A percentile compares a stretch with the other conserved stretches of the same genome.
phyloP scores from a whole-genome alignment of 148 eudicot species.

The Amaranthus hypochondriacus region DNA sequence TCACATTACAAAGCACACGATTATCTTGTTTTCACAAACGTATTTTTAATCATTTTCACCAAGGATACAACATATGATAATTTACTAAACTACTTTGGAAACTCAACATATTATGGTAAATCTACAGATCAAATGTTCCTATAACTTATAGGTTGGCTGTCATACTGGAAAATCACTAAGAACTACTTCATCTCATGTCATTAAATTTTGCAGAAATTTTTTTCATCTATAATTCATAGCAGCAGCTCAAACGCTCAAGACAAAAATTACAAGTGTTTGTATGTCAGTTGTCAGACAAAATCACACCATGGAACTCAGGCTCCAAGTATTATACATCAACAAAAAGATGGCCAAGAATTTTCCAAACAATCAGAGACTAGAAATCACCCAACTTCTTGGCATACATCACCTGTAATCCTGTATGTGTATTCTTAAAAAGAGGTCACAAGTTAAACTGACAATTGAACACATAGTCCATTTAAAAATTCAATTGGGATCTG shows the following conservation, averaged over 20 bases:
- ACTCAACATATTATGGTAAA: neutral
- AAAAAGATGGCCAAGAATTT: neutral
- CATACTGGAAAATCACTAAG: neutral
- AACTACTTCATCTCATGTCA: neutral
- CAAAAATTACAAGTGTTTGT: neutral
- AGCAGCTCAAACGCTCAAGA: neutral
- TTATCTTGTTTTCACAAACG: neutral
- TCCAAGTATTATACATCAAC: neutral
- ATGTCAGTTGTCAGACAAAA: neutral
- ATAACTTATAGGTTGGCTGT: neutral
- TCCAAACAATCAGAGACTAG: neutral
- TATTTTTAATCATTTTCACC: neutral
- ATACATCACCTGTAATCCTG: neutral
- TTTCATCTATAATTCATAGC: neutral
- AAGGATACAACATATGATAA: neutral
- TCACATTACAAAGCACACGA: neutral
- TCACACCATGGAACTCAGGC: neutral
- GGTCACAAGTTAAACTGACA: neutral
- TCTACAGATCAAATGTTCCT: neutral
- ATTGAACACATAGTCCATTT: neutral
- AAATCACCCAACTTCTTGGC: neutral
- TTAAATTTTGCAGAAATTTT: neutral
- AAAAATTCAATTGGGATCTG: neutral
- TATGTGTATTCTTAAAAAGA: neutral
- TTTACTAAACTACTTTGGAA: too few species aligned